Percentiles rank a stretch among this genome's conserved stretches.
phyloP scores from a whole-genome alignment of 257 asterid species.

The Apocynum venetum region DNA sequence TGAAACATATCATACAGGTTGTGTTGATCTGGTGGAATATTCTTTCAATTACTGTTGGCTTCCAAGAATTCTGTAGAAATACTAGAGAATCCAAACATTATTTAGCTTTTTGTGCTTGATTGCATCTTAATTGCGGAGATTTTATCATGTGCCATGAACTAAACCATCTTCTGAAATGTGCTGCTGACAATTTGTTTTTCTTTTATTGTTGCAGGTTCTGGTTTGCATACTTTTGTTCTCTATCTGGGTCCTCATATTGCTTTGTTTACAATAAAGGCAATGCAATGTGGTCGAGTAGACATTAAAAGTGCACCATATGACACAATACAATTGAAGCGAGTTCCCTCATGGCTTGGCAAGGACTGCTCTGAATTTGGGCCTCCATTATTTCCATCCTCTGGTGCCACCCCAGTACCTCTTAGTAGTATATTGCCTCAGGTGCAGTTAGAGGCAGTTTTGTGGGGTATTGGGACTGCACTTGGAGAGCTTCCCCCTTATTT shows the following conservation, averaged over 20 bases:
- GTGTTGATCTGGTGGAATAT: neutral
- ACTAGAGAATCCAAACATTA: neutral
- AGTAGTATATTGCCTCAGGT: conserved; percentile 82
- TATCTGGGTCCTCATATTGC: conserved; percentile 95
- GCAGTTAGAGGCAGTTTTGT: conserved; percentile 81
- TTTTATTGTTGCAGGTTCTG: conserved; percentile 56
- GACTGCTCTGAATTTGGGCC: conserved; percentile 79
- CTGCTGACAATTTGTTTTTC: neutral
- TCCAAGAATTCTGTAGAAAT: neutral
- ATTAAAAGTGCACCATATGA: conserved; percentile 85
- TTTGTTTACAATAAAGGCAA: conserved; percentile 75
- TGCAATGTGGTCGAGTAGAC: conserved; percentile 89
- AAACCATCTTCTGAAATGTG: neutral
- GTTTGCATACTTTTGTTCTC: conserved; percentile 92
- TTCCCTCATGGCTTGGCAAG: conserved; percentile 84
- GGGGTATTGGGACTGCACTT: conserved; percentile 93
- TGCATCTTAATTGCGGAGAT: neutral
- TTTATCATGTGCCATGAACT: neutral
- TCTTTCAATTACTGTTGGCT: neutral
- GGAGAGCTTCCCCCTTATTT: conserved; percentile 98
- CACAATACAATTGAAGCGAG: conserved; percentile 66
- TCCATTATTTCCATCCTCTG: conserved; percentile 54
- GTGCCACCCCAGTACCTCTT: conserved; percentile 61
- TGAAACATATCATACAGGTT: neutral
- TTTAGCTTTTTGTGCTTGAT: neutral